These are phyloP conservation scores for Tylopilus sp. DNA, from an alignment of 768 basidiomycete species.

Conservation along the genomic window DNA sequence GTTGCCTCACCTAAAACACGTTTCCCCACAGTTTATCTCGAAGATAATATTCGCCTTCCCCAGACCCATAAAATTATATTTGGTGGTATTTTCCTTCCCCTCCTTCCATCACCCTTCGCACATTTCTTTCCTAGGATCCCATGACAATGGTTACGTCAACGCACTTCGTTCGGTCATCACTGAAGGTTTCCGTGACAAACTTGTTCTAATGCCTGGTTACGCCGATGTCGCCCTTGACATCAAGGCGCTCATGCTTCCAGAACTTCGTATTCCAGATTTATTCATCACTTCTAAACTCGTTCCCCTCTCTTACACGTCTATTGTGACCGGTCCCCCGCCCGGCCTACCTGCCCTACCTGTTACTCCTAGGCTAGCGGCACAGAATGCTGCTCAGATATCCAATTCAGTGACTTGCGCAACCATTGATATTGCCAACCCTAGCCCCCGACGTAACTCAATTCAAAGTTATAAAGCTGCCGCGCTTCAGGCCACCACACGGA, in stretches of 20 bases:
- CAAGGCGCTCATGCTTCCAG: constrained; percentile 52
- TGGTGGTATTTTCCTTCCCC: constrained; percentile 44
- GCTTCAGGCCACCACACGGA: constrained; percentile 21
- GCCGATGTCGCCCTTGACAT: constrained; percentile 58
- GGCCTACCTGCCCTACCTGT: constrained; percentile 21
- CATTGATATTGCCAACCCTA: constrained; percentile 13
- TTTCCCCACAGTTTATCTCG: constrained; percentile 35
- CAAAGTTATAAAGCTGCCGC: constrained; percentile 43
- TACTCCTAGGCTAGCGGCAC: constrained; percentile 10
- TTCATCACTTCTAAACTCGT: constrained; percentile 58
- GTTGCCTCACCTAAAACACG: constrained; percentile 7
- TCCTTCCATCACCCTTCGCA: constrained; percentile 1
- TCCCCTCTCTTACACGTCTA: constrained; percentile 23
- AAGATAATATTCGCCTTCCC: constrained; percentile 45
- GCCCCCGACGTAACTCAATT: constrained; percentile 22
- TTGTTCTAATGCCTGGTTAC: constrained; percentile 64
- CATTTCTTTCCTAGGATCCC: constrained; percentile 46
- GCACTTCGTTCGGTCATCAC: constrained; percentile 62
- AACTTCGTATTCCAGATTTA: constrained; percentile 51
- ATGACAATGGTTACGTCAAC: constrained; percentile 70
- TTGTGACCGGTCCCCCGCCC: constrained; percentile 25
- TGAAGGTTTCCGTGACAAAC: constrained; percentile 59
- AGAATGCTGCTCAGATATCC: constrained; percentile 5
- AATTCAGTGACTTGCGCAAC: constrained; percentile 10
- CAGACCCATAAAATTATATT: constrained; percentile 68